A percentile compares a stretch with the other conserved stretches of the same genome.
These are phyloP conservation scores for Fusarium compactum DNA, from an alignment of 2,329 filamentous ascomycete genomes.

Conservation along the genomic window DNA sequence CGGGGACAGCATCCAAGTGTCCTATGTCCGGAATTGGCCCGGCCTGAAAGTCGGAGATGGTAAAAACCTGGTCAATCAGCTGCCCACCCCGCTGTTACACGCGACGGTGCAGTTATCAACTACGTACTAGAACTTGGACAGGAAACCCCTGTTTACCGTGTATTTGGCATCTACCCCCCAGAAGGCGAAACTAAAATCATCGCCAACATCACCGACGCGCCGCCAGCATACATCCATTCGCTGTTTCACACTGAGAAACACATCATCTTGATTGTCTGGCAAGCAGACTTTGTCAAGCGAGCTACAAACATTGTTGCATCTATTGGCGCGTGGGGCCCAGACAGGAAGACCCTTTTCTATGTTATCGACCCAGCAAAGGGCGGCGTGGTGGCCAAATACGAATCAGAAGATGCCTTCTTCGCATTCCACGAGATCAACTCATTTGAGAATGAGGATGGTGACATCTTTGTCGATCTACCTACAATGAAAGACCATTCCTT, in stretches of 20 bases:
- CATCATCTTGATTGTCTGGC: constrained; percentile 22
- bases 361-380: constrained; percentile 10
- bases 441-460: constrained; percentile 11
- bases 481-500: neutral
- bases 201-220: constrained; percentile 25
- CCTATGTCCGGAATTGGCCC: constrained; percentile 15
- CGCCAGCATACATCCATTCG: constrained; percentile 15
- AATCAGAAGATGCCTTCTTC: constrained; percentile 16
- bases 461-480: constrained; percentile 23
- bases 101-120: constrained; percentile 15
- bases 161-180: constrained; percentile 13
- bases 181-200: constrained; percentile 10
- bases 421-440: constrained; percentile 19
- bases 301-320: constrained; percentile 10
- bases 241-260: constrained; percentile 17
- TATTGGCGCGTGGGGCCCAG: constrained; percentile 8
- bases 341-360: constrained; percentile 13
- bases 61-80: constrained; percentile 13
- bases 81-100: constrained; percentile 7
- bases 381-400: constrained; percentile 15
- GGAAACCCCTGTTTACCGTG: constrained; percentile 8
- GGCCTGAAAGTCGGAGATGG: neutral
- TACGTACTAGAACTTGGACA: constrained; percentile 14
- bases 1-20: neutral
- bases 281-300: constrained; percentile 10